Conservation (phyloP, 176 grass and related monocot genomes). For the Phoenix dactylifera region DNA sequence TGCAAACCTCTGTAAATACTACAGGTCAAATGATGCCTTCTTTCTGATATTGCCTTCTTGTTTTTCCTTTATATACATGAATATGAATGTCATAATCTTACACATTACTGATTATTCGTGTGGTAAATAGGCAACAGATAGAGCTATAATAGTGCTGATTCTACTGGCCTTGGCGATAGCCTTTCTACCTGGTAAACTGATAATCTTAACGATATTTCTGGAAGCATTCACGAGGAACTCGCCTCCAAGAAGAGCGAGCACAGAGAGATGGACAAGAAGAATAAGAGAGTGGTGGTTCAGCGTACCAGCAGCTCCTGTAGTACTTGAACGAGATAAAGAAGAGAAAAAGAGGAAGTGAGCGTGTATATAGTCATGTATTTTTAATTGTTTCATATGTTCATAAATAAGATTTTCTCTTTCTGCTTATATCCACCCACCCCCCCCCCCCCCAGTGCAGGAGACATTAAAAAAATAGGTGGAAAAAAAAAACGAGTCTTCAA, state of each 20-base stretch:
- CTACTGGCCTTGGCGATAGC: slow-evolving; percentile 51
- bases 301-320: slow-evolving; percentile 86
- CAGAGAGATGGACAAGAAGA: slow-evolving; percentile 73
- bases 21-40: too few species aligned
- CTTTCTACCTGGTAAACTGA: slow-evolving; percentile 48
- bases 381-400: not conserved
- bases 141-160: slow-evolving; percentile 53
- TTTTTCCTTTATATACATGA: too few species aligned
- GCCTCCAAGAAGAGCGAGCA: slow-evolving; percentile 52
- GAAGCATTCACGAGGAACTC: slow-evolving; percentile 76
- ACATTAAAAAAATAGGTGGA: too few species aligned
- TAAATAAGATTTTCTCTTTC: slow-evolving; percentile 1
- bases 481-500: too few species aligned
- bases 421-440: too few species aligned
- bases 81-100: too few species aligned
- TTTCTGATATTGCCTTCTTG: too few species aligned
- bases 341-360: slow-evolving; percentile 74
- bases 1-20: too few species aligned
- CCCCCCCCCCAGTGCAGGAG: too few species aligned
- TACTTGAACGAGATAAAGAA: slow-evolving; percentile 74
- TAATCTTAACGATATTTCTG: slow-evolving; percentile 55
- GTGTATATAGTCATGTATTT: not conserved
- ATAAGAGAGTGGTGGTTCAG: slow-evolving; percentile 98
- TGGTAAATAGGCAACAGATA: slow-evolving; percentile 58
- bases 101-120: not conserved